Conservation (phyloP, 2,329 filamentous ascomycete species). For the Emmonsiellopsis sp. region DNA sequence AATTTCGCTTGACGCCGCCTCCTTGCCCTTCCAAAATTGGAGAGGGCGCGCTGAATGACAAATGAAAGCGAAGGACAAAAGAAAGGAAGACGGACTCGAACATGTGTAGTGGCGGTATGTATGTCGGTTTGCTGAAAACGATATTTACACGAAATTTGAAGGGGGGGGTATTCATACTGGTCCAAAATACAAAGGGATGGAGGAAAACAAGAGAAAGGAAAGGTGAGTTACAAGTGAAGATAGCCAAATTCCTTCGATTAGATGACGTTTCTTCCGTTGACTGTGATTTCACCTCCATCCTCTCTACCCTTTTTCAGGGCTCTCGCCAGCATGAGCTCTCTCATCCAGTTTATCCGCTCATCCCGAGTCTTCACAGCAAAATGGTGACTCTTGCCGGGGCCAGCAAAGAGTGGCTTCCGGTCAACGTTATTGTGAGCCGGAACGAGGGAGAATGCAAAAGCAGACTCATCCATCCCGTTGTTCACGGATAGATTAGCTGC, state of each 20-base stretch:
- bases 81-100: background rate
- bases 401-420: slow-evolving; percentile 24
- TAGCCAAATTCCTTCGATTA: slow-evolving; percentile 4
- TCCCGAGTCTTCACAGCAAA: slow-evolving; percentile 83
- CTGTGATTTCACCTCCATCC: slow-evolving; percentile 18
- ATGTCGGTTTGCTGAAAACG: background rate
- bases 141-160: background rate
- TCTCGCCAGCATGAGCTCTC: slow-evolving; percentile 39
- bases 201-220: background rate
- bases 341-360: slow-evolving; percentile 83
- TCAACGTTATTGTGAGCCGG: slow-evolving; percentile 39
- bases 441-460: slow-evolving; percentile 35
- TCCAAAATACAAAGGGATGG: background rate
- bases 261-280: slow-evolving; percentile 24
- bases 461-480: slow-evolving; percentile 19
- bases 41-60: background rate
- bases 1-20: too few relatives aligned
- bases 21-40: background rate
- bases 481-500: slow-evolving; percentile 10
- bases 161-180: background rate
- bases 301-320: slow-evolving; percentile 26
- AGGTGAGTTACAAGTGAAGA: too few relatives aligned
- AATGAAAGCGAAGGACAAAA: background rate
- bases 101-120: background rate
- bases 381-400: slow-evolving; percentile 72